Conservation (phyloP, 306 rosid genomes). For the Quercus robur region DNA sequence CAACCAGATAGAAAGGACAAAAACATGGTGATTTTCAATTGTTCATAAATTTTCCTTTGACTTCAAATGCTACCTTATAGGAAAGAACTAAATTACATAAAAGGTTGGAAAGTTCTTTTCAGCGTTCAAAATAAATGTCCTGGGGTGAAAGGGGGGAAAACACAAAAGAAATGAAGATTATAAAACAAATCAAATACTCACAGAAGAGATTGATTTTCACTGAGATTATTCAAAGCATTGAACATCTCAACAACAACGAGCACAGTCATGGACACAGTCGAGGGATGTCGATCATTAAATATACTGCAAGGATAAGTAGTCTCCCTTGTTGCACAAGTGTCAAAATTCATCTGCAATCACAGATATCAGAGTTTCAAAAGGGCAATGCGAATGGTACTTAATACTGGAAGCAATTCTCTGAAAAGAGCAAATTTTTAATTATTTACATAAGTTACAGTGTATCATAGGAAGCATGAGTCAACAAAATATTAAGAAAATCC, state of each 20-base stretch:
- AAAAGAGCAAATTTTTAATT: neutral
- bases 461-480: neutral
- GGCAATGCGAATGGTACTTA: neutral
- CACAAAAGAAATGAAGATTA: neutral
- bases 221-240: slow-evolving; percentile 96
- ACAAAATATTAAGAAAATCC: neutral
- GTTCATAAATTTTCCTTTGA: neutral
- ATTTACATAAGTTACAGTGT: neutral
- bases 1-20: neutral
- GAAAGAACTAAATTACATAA: neutral
- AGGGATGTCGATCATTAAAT: slow-evolving; percentile 93
- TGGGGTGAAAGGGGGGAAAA: neutral
- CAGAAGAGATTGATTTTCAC: slow-evolving; percentile 98
- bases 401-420: neutral
- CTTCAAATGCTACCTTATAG: neutral
- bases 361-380: neutral
- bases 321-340: slow-evolving; percentile 79
- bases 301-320: slow-evolving; percentile 90
- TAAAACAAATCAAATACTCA: slow-evolving; percentile 44
- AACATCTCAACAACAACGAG: slow-evolving; percentile 99
- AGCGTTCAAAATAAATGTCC: neutral
- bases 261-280: slow-evolving; percentile 96
- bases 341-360: slow-evolving; percentile 74
- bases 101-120: neutral
- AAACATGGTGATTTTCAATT: neutral